Conservation (phyloP, 1,284 basidiomycete species). For the Hortiboletus rubellus region DNA sequence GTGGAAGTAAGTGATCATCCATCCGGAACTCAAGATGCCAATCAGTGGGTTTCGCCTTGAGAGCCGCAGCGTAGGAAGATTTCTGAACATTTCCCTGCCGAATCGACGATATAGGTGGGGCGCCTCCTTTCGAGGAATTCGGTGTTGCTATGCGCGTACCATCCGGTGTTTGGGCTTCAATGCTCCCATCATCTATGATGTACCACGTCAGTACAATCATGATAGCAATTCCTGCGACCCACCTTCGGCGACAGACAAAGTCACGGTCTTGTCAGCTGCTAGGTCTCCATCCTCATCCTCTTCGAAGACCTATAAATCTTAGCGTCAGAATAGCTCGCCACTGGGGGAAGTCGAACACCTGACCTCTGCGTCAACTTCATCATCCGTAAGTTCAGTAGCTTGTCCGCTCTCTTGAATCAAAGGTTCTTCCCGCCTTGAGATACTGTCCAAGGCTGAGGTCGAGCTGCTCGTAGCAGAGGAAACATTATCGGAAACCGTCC, state of each 20-base stretch:
- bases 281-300: constrained; percentile 72
- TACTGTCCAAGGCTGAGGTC: constrained; percentile 19
- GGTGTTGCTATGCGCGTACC: constrained; percentile 94
- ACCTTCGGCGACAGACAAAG: constrained; percentile 82
- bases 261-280: constrained; percentile 80
- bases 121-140: constrained; percentile 46
- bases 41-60: constrained; percentile 89
- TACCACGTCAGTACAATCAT: constrained; percentile 9
- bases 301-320: constrained; percentile 56
- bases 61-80: constrained; percentile 89
- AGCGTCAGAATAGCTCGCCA: constrained; percentile 3
- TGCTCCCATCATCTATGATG: constrained; percentile 75
- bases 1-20: constrained; percentile 78
- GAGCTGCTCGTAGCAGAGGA: constrained; percentile 22
- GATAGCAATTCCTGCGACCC: constrained; percentile 18
- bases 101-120: constrained; percentile 37
- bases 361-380: constrained; percentile 77
- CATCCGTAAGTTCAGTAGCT: constrained; percentile 72
- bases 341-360: neutral
- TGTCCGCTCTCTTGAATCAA: constrained; percentile 63
- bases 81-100: constrained; percentile 49
- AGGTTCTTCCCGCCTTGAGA: constrained; percentile 45
- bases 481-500: constrained; percentile 25
- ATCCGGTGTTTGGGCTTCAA: constrained; percentile 95
- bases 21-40: constrained; percentile 98